phyloP scores from a whole-genome alignment of 768 basidiomycete species.

The Rhizopogon roseolus region DNA sequence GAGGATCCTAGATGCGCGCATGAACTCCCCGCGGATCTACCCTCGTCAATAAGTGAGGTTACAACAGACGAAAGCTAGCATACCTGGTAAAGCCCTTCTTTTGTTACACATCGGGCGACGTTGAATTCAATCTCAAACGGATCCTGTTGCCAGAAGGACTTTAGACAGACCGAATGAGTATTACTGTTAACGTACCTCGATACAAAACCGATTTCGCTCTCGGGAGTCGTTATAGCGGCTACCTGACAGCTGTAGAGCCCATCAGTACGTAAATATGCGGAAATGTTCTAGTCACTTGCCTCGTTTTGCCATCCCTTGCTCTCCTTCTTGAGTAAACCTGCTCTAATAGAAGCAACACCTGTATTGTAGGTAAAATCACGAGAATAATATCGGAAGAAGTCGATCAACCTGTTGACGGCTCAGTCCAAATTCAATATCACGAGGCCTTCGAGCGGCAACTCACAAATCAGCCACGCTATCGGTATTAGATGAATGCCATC shows the following conservation, averaged over 20 bases:
- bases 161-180: neutral
- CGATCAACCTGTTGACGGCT: slow-evolving; percentile 65
- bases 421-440: neutral
- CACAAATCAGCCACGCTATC: slow-evolving; percentile 93
- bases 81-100: slow-evolving; percentile 93
- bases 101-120: slow-evolving; percentile 93
- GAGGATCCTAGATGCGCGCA: slow-evolving; percentile 89
- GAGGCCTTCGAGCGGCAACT: slow-evolving; percentile 22
- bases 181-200: slow-evolving; percentile 59
- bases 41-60: neutral
- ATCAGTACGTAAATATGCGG: slow-evolving; percentile 4
- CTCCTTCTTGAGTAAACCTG: slow-evolving; percentile 86
- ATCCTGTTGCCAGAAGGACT: slow-evolving; percentile 51
- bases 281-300: slow-evolving; percentile 39
- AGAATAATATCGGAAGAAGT: slow-evolving; percentile 96
- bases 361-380: slow-evolving; percentile 91
- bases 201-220: slow-evolving; percentile 92
- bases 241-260: slow-evolving; percentile 36
- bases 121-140: slow-evolving; percentile 97
- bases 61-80: neutral
- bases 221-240: slow-evolving; percentile 63
- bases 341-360: slow-evolving; percentile 87
- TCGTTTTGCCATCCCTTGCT: slow-evolving; percentile 94
- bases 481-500: slow-evolving; percentile 91
- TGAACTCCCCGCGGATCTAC: slow-evolving; percentile 97